phyloP scores from a whole-genome alignment of 345 rosid species.

The Turnera subulata region DNA sequence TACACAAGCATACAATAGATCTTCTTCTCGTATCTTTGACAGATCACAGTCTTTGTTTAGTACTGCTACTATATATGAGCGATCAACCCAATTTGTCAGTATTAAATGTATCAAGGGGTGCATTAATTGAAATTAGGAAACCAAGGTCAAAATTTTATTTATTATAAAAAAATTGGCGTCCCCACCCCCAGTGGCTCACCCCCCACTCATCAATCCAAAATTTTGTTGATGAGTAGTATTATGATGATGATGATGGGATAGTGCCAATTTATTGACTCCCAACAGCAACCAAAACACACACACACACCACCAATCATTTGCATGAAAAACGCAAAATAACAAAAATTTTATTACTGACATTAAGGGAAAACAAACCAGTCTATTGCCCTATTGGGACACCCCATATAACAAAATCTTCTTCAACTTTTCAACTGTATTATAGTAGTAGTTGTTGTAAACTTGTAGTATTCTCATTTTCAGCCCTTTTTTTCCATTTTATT shows the following conservation, averaged over 20 bases:
- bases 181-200: conserved; percentile 1
- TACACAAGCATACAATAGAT: not conserved
- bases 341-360: not conserved
- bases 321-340: not conserved
- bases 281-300: conserved; percentile 24
- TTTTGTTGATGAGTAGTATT: conserved; percentile 7
- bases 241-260: conserved; percentile 28
- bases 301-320: conserved; percentile 42
- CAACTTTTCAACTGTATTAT: not conserved
- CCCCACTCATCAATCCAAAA: not conserved
- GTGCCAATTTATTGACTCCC: conserved; percentile 38
- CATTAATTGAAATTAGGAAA: not conserved
- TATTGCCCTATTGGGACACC: too few relatives aligned
- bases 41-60: conserved; percentile 1
- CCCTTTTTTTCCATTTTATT: not conserved
- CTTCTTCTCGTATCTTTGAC: not conserved
- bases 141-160: conserved; percentile 1
- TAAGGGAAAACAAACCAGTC: not conserved
- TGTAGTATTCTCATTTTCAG: conserved; percentile 13
- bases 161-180: conserved; percentile 2
- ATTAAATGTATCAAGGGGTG: not conserved
- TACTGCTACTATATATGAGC: too few relatives aligned
- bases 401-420: too few relatives aligned
- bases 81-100: not conserved
- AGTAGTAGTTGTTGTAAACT: not conserved